These are phyloP conservation scores for Scheffersomyces segobiensis DNA, from an alignment of 1,139 yeast species.

Conservation along the genomic window DNA sequence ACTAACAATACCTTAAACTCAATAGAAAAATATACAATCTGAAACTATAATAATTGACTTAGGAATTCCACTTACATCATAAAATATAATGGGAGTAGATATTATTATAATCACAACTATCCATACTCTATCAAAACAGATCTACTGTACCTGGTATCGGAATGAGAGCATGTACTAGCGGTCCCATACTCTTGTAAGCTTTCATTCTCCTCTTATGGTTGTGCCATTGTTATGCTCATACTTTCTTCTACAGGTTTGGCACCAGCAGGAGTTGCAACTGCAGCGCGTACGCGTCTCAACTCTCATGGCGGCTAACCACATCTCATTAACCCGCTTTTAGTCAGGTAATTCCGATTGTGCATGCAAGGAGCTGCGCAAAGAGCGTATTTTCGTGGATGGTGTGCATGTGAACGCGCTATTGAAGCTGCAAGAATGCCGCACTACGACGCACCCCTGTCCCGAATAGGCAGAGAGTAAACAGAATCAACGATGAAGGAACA, in stretches of 20 bases:
- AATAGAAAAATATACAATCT: neutral
- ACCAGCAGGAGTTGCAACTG: neutral
- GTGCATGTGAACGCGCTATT: neutral
- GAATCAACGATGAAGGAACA: neutral
- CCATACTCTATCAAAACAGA: neutral
- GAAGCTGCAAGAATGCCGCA: neutral
- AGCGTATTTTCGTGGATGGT: neutral
- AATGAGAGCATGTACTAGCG: neutral
- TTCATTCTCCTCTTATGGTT: neutral
- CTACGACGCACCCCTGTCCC: neutral
- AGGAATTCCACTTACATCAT: neutral
- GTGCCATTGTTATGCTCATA: neutral
- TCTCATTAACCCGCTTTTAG: neutral
- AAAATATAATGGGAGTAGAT: neutral
- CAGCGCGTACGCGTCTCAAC: neutral
- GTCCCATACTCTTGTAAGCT: neutral
- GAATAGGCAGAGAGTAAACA: neutral
- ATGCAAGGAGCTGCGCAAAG: neutral
- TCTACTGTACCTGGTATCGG: neutral
- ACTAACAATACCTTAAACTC: neutral
- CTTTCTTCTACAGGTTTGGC: neutral
- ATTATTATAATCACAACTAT: neutral
- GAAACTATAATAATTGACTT: neutral
- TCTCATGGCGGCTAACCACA: neutral
- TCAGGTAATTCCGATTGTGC: neutral